A percentile compares a stretch with the other conserved stretches of the same genome.
Evolutionary conservation across 805 yeast species (phyloP).

Genomic region (Hanseniaspora vineae): DNA sequence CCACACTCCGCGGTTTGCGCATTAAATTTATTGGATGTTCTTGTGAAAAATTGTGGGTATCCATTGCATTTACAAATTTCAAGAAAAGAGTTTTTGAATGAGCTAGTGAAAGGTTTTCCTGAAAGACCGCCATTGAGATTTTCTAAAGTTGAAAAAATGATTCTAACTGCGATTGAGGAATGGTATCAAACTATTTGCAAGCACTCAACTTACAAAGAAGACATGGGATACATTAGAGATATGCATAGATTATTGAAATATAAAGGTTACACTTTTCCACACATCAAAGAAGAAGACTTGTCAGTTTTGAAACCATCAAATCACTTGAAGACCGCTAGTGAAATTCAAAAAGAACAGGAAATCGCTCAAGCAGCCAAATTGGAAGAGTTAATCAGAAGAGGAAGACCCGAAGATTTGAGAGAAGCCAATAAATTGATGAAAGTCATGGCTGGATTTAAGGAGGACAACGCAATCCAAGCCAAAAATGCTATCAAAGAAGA

Average conservation of each 20-base stretch:
- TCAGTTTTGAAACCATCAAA: constrained; percentile 89
- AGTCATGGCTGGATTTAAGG: constrained; percentile 94
- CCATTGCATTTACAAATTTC: constrained; percentile 93
- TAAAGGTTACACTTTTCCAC: constrained; percentile 92
- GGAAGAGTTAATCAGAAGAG: constrained; percentile 90
- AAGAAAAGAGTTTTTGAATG: constrained; percentile 87
- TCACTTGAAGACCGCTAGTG: constrained; percentile 75
- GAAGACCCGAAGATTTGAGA: constrained; percentile 86
- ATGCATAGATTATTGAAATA: constrained; percentile 85
- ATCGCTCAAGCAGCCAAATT: constrained; percentile 88
- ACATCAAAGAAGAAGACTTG: constrained; percentile 76
- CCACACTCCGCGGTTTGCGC: constrained; percentile 80
- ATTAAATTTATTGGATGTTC: constrained; percentile 65
- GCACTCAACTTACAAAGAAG: constrained; percentile 82
- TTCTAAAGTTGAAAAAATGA: constrained; percentile 68
- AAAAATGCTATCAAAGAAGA: constrained; percentile 74
- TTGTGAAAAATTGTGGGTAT: constrained; percentile 96
- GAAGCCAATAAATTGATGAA: constrained; percentile 97
- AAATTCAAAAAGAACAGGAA: constrained; percentile 83
- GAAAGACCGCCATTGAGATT: constrained; percentile 85
- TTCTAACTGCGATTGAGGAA: constrained; percentile 85
- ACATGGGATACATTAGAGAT: constrained; percentile 81
- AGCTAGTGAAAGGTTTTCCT: constrained; percentile 84
- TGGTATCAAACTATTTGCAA: constrained; percentile 94
- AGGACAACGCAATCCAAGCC: constrained; percentile 53